These are phyloP conservation scores for Kwoniella bestiolae DNA, from an alignment of 768 basidiomycete species.

Conservation along the genomic window DNA sequence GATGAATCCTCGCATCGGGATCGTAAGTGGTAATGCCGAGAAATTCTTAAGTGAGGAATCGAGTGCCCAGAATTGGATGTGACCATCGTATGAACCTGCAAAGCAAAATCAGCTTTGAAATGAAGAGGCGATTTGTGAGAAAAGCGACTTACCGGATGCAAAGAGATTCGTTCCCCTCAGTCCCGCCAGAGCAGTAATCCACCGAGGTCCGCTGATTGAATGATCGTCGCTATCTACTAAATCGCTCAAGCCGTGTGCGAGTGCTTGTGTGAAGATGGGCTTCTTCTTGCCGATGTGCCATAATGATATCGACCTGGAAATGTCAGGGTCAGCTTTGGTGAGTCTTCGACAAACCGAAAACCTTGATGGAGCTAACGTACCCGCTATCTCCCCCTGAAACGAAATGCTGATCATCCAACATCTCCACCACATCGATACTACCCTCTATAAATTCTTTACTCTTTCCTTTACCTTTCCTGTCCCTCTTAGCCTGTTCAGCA, in stretches of 20 bases:
- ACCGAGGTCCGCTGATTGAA: slow-evolving; percentile 79
- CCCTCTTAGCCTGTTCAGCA: slow-evolving; percentile 58
- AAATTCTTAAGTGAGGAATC: slow-evolving; percentile 79
- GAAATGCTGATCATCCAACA: slow-evolving; percentile 94
- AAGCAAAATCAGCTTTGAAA: not conserved
- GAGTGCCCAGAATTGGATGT: slow-evolving; percentile 87
- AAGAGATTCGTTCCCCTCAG: slow-evolving; percentile 89
- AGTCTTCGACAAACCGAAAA: not conserved
- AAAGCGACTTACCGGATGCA: slow-evolving; percentile 71
- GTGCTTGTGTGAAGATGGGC: slow-evolving; percentile 79
- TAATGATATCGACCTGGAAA: slow-evolving; percentile 77
- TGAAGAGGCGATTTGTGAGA: no score
- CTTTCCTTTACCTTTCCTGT: slow-evolving; percentile 60
- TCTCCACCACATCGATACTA: slow-evolving; percentile 85
- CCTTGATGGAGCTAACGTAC: slow-evolving; percentile 69
- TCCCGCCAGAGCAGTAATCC: slow-evolving; percentile 83
- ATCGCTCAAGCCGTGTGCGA: slow-evolving; percentile 77
- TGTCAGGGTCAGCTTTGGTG: not conserved
- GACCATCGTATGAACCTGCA: slow-evolving; percentile 90
- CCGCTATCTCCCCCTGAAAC: slow-evolving; percentile 95
- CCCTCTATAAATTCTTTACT: slow-evolving; percentile 75
- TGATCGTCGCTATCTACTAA: slow-evolving; percentile 57
- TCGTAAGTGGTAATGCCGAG: slow-evolving; percentile 60
- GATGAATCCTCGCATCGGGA: slow-evolving; percentile 76
- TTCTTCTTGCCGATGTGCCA: slow-evolving; percentile 96